These are phyloP conservation scores for Termitomyces bulborhizus DNA, from an alignment of 768 basidiomycete genomes.

Conservation along the genomic window DNA sequence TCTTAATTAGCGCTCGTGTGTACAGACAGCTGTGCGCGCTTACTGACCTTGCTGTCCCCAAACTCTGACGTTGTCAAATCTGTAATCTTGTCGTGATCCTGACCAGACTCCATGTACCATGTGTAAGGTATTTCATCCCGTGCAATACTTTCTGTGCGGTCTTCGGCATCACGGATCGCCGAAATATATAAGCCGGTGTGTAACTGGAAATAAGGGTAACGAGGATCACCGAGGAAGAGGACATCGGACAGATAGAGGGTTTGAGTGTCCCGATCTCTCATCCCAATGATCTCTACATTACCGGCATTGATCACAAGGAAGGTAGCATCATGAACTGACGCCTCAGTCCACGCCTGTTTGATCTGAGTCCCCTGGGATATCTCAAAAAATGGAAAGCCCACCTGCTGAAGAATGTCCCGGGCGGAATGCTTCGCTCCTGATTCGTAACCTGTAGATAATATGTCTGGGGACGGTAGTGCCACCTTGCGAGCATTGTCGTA, in stretches of 20 bases:
- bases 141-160: neutral
- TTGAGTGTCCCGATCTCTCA: neutral
- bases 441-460: neutral
- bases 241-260: conserved; percentile 1
- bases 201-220: neutral
- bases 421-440: neutral
- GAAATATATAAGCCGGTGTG: conserved; percentile 1
- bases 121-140: neutral
- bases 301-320: neutral
- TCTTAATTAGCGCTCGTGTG: neutral
- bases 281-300: no score
- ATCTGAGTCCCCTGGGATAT: neutral
- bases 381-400: neutral
- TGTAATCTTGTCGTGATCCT: no score
- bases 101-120: no score
- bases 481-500: neutral
- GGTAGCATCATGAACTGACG: neutral
- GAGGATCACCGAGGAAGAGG: neutral
- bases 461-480: neutral
- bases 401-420: conserved; percentile 3
- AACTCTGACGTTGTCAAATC: no score
- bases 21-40: no score
- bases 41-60: no score
- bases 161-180: neutral
- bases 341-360: conserved; percentile 1